These are phyloP conservation scores for Dacryopinax primogenitus DNA, from an alignment of 768 basidiomycete genomes.

Conservation along the genomic window DNA sequence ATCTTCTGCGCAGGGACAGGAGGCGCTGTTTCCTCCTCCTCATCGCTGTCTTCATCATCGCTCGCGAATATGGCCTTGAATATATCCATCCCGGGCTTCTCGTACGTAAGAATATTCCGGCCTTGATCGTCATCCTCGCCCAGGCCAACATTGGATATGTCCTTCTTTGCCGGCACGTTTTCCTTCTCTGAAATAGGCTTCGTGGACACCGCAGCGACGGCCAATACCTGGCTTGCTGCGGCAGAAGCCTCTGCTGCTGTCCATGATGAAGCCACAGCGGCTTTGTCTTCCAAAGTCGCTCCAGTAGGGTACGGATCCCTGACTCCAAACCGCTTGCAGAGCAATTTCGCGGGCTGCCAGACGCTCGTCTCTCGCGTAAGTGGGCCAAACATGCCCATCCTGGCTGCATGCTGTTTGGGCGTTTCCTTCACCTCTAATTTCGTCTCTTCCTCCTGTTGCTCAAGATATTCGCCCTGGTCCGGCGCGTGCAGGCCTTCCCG, in stretches of 20 bases:
- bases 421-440: constrained; percentile 45
- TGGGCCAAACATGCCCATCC: constrained; percentile 77
- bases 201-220: constrained; percentile 11
- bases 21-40: constrained; percentile 39
- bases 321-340: constrained; percentile 91
- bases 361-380: constrained; percentile 60
- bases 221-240: constrained; percentile 16
- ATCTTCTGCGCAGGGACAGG: constrained; percentile 19
- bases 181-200: background rate
- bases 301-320: constrained; percentile 64
- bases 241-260: constrained; percentile 21
- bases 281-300: constrained; percentile 19
- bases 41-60: constrained; percentile 76
- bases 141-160: constrained; percentile 70
- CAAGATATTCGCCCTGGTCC: constrained; percentile 30
- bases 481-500: constrained; percentile 60
- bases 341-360: constrained; percentile 71
- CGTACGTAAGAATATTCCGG: constrained; percentile 72
- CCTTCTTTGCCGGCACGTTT: constrained; percentile 22
- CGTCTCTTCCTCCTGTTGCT: constrained; percentile 31
- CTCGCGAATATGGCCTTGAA: constrained; percentile 98
- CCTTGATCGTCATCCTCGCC: constrained; percentile 90
- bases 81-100: constrained; percentile 77
- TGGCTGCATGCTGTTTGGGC: constrained; percentile 70
- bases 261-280: constrained; percentile 19